phyloP scores from a whole-genome alignment of 2,329 filamentous ascomycete species.

The Pseudocercospora fuligena region DNA sequence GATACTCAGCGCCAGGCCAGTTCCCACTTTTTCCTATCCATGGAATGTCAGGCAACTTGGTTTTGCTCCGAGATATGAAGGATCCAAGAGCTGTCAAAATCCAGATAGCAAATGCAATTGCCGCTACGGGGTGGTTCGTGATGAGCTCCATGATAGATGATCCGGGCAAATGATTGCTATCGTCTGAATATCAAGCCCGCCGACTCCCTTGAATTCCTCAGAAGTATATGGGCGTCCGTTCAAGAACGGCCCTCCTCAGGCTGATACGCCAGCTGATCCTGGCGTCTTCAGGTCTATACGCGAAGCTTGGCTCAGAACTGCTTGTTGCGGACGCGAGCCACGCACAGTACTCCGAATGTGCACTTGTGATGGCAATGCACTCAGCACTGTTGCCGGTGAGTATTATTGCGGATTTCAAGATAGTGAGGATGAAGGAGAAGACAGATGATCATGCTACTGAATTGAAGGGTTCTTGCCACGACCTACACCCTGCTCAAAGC shows the following conservation, averaged over 20 bases:
- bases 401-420: too few species aligned
- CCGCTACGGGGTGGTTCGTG: slow-evolving; percentile 12
- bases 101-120: neutral
- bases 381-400: too few species aligned
- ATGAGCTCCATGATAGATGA: neutral
- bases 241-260: too few species aligned
- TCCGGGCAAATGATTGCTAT: neutral
- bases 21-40: slow-evolving; percentile 29
- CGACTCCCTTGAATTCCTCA: too few species aligned
- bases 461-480: neutral
- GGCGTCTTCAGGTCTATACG: too few species aligned
- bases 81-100: slow-evolving; percentile 5
- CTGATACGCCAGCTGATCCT: too few species aligned
- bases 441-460: neutral
- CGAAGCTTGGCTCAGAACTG: too few species aligned
- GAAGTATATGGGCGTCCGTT: neutral
- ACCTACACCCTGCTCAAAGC: neutral
- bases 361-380: too few species aligned
- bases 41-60: slow-evolving; percentile 21
- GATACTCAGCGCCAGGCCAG: slow-evolving; percentile 19
- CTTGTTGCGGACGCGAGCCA: too few species aligned
- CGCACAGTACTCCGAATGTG: too few species aligned
- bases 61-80: slow-evolving; percentile 3
- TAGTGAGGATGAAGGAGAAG: neutral
- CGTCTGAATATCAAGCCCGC: too few species aligned